Evolutionary conservation across 2,329 filamentous ascomycete genomes (phyloP).

Genomic region (Nakataea oryzae): DNA sequence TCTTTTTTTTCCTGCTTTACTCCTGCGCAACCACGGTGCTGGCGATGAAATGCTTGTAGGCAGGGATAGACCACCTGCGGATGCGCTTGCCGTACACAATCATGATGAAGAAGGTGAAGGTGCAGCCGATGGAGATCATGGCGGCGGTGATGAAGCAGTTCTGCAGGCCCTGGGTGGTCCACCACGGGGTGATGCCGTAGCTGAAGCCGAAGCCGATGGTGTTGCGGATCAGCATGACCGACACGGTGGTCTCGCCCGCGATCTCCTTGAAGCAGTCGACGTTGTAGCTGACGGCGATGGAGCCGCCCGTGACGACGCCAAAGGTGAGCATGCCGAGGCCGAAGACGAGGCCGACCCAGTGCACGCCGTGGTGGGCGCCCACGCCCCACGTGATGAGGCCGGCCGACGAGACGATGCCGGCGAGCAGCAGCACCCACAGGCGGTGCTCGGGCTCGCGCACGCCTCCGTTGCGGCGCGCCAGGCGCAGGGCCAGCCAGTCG

Average conservation of each 20-base stretch:
- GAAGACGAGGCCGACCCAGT: slow-evolving; percentile 29
- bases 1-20: not conserved
- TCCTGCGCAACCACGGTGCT: slow-evolving; percentile 3
- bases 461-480: slow-evolving; percentile 29
- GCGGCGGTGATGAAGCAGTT: slow-evolving; percentile 21
- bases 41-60: slow-evolving; percentile 5
- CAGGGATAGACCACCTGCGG: slow-evolving; percentile 7
- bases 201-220: slow-evolving; percentile 16
- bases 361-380: slow-evolving; percentile 27
- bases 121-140: slow-evolving; percentile 17
- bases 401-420: slow-evolving; percentile 26
- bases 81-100: slow-evolving; percentile 17
- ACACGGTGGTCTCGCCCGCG: slow-evolving; percentile 10
- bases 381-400: slow-evolving; percentile 38
- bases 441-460: slow-evolving; percentile 20
- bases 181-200: slow-evolving; percentile 24
- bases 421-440: slow-evolving; percentile 25
- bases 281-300: slow-evolving; percentile 27
- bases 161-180: slow-evolving; percentile 17
- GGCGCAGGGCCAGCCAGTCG: slow-evolving; percentile 13
- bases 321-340: slow-evolving; percentile 28
- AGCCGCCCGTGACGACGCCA: slow-evolving; percentile 26
- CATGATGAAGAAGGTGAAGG: slow-evolving; percentile 17
- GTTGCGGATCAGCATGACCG: slow-evolving; percentile 17
- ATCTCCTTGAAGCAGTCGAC: slow-evolving; percentile 28